These are phyloP conservation scores for Aureobasidium musti DNA, from an alignment of 2,329 filamentous ascomycete genomes.

Conservation along the genomic window DNA sequence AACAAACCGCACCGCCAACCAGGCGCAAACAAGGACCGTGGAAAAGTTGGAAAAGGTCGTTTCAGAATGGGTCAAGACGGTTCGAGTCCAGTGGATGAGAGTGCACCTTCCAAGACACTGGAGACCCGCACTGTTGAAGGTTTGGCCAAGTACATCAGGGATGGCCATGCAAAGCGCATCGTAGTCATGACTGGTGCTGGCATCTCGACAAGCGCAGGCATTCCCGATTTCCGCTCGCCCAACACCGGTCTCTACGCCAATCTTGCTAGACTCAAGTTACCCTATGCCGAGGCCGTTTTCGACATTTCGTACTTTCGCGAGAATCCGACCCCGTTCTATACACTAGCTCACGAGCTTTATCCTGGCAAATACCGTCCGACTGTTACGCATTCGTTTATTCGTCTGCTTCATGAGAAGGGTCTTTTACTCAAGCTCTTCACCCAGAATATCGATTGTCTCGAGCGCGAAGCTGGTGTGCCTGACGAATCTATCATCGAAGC, in stretches of 20 bases:
- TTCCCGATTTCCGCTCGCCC: slow-evolving; percentile 93
- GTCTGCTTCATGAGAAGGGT: slow-evolving; percentile 75
- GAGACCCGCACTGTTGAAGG: slow-evolving; percentile 68
- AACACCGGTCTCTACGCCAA: slow-evolving; percentile 94
- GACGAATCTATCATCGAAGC: slow-evolving; percentile 83
- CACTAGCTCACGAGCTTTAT: slow-evolving; percentile 86
- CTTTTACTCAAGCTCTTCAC: slow-evolving; percentile 86
- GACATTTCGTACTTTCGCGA: slow-evolving; percentile 85
- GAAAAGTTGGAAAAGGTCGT: slow-evolving; percentile 34
- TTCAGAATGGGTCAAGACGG: slow-evolving; percentile 83
- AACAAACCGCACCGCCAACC: slow-evolving; percentile 48
- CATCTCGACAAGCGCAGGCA: slow-evolving; percentile 71
- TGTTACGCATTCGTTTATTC: slow-evolving; percentile 84
- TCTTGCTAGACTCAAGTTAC: slow-evolving; percentile 79
- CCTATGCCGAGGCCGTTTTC: slow-evolving; percentile 90
- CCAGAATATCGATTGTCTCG: slow-evolving; percentile 96
- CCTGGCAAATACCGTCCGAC: slow-evolving; percentile 88
- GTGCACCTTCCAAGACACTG: slow-evolving; percentile 65
- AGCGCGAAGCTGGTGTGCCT: slow-evolving; percentile 82
- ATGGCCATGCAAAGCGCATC: slow-evolving; percentile 67
- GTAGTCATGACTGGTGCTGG: slow-evolving; percentile 91
- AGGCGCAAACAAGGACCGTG: slow-evolving; percentile 38
- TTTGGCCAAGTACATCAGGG: slow-evolving; percentile 77
- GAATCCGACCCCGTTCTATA: slow-evolving; percentile 88
- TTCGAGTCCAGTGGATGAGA: slow-evolving; percentile 66